phyloP scores from a whole-genome alignment of 2,329 filamentous ascomycete genomes.

The Hymenoscyphus linearis region DNA sequence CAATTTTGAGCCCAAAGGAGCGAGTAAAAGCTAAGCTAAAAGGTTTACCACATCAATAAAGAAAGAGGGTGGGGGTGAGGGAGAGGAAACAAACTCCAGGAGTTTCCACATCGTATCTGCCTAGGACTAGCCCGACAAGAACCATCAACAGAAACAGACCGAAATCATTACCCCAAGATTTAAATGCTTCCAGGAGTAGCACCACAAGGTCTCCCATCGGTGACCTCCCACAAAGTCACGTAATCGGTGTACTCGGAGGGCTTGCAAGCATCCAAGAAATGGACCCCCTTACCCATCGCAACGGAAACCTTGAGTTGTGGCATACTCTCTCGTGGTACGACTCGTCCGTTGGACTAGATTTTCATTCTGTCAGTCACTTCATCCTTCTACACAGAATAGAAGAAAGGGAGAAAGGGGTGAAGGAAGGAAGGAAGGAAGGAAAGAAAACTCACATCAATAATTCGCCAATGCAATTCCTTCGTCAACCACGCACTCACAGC shows the following conservation, averaged over 20 bases:
- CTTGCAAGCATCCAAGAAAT: slow-evolving; percentile 11
- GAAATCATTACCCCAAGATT: background rate
- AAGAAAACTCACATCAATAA: slow-evolving; percentile 12
- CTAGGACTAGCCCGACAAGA: background rate
- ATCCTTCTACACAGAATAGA: too few relatives aligned
- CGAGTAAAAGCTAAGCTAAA: background rate
- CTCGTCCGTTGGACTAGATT: background rate
- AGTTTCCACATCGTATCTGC: background rate
- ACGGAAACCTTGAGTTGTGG: slow-evolving; percentile 13
- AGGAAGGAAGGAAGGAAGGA: background rate
- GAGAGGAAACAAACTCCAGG: background rate
- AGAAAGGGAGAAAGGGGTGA: background rate
- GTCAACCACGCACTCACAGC: slow-evolving; percentile 11
- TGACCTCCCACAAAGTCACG: slow-evolving; percentile 13
- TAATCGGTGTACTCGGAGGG: slow-evolving; percentile 13
- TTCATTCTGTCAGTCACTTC: background rate
- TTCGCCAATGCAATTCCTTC: slow-evolving; percentile 14
- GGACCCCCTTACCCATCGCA: slow-evolving; percentile 11
- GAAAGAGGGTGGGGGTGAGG: background rate
- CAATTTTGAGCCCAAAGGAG: background rate
- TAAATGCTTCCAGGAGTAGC: slow-evolving; percentile 10
- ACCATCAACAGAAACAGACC: background rate
- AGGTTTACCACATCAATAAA: background rate
- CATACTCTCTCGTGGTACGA: slow-evolving; percentile 12
- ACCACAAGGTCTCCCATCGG: slow-evolving; percentile 12